Conservation (phyloP, 2,329 filamentous ascomycete genomes). For the Colletotrichum lini region DNA sequence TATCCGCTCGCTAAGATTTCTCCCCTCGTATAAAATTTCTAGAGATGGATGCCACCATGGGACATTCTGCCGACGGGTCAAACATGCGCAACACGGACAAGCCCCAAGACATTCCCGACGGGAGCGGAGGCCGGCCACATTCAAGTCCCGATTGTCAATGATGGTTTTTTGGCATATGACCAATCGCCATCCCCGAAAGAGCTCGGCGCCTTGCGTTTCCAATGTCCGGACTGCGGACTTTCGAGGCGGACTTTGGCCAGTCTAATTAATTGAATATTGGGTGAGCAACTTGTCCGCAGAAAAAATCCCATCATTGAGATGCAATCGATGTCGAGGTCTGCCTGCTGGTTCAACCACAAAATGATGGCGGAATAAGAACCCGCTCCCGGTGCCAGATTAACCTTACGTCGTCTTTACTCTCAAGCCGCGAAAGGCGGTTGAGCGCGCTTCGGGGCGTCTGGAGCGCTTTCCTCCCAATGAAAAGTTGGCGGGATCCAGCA, state of each 20-base stretch:
- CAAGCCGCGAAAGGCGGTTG: neutral
- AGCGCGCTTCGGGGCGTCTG: neutral
- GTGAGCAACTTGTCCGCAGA: too few species aligned
- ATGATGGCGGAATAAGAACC: neutral
- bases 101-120: neutral
- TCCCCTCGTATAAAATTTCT: neutral
- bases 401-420: neutral
- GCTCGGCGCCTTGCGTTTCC: neutral
- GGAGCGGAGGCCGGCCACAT: slow-evolving; percentile 12
- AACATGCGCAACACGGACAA: neutral
- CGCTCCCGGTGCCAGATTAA: neutral
- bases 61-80: neutral
- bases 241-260: neutral
- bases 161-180: neutral
- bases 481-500: slow-evolving; percentile 15
- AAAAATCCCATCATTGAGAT: neutral
- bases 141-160: slow-evolving; percentile 11
- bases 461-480: slow-evolving; percentile 13
- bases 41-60: neutral
- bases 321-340: neutral
- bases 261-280: neutral
- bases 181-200: slow-evolving; percentile 2
- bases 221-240: slow-evolving; percentile 7
- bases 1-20: slow-evolving; percentile 23
- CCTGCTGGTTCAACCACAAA: slow-evolving; percentile 1